Evolutionary conservation across 2,329 filamentous ascomycete genomes (phyloP).

Genomic region (Helicocarpus griseus): DNA sequence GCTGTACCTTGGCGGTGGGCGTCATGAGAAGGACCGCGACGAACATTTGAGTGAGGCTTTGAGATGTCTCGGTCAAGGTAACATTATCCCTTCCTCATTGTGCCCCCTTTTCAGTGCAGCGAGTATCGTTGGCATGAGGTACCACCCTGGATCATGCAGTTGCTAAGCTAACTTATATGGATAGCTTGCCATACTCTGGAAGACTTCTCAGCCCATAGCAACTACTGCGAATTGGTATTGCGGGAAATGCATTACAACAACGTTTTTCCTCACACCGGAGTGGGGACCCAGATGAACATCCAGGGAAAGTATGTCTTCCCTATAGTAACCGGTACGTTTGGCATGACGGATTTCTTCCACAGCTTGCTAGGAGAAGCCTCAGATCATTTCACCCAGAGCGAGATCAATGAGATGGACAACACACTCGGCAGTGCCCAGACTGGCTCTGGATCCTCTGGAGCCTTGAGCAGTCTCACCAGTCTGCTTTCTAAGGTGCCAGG

Average conservation of each 20-base stretch:
- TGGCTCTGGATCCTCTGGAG: conserved; percentile 31
- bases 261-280: conserved; percentile 68
- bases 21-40: conserved; percentile 53
- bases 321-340: conserved; percentile 63
- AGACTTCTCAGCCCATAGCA: conserved; percentile 71
- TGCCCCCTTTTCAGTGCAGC: background rate
- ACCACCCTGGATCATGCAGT: too few species aligned
- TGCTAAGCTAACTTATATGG: background rate
- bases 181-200: conserved; percentile 60
- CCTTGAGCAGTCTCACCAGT: conserved; percentile 55
- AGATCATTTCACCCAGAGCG: conserved; percentile 76
- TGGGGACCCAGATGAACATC: conserved; percentile 54
- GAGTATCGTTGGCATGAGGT: background rate
- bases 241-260: conserved; percentile 59
- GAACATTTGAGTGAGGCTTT: conserved; percentile 72
- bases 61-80: conserved; percentile 62
- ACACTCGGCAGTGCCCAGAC: conserved; percentile 61
- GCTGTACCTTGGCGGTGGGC: conserved; percentile 58
- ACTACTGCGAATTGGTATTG: conserved; percentile 70
- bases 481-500: conserved; percentile 67
- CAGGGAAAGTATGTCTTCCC: conserved; percentile 60
- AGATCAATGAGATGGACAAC: conserved; percentile 70
- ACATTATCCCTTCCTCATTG: background rate
- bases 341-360: conserved; percentile 75
- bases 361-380: conserved; percentile 67